Evolutionary conservation across 2,329 filamentous ascomycete genomes (phyloP), one percentile per base, ranked within the genome.

Genomic region (Thermochaetoides dissita): DNA sequence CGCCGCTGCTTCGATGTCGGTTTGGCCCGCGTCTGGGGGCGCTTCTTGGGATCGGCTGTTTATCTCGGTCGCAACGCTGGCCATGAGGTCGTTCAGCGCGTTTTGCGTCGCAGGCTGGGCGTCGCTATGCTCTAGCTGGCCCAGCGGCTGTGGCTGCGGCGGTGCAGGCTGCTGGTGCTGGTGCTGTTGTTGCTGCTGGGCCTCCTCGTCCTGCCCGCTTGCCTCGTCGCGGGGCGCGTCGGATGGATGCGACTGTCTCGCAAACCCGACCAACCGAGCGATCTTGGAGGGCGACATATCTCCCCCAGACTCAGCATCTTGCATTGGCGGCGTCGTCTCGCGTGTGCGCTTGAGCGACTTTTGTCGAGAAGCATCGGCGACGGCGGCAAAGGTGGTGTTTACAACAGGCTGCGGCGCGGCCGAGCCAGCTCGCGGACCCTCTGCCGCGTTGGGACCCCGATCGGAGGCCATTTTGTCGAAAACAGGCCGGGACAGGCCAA

Each of bases 141-240:
- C 37, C 10, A 43, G 38, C 28, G 64, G 63, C 39, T 33, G 31
- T 33, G 31, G 31, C 31, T 33, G 9, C n/a, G 8, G 31, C 31
- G 8, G 31, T 3, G 31, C 9, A 9, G 31, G 31, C 34, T 35
- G 10, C 5, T 35, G 9, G 7, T 35, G 3, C 34, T 35, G 9
- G 7, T 24, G 17, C 5, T 10, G 8, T 35, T 11, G 10, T 10
- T 59, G 57, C 41, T 56, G 59, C 36, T 63, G 59, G 33, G 65
- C 62, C 40, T 69, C 64, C 52, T 71, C 66, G 46, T 64, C 63
- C 49, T 63, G 64, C 38, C 65, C 64, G 47, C 65, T 64, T 53
- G 73, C 66, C 54, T 76, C 72, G 49, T 71, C 70, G 33, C 73
- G 57, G 40, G 70, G 71, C 43, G 68, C 69, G 32, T 69, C 70